A percentile compares a stretch with the other conserved stretches of the same genome.
Conservation (phyloP, 2,329 filamentous ascomycete genomes). For the Xylariaceae sp. region DNA sequence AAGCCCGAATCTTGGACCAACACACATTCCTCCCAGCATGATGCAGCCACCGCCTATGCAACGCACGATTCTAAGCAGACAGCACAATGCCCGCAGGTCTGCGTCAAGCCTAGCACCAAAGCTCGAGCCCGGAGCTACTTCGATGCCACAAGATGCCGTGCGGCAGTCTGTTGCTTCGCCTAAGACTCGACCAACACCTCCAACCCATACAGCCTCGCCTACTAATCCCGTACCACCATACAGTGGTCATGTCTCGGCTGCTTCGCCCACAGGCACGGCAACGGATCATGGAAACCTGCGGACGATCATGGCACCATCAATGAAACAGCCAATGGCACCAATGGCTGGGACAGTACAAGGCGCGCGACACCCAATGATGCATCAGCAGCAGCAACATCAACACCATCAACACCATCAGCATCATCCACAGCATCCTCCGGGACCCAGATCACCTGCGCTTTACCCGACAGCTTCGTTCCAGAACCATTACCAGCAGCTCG, state of each 20-base stretch:
- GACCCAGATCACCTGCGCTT: constrained; percentile 46
- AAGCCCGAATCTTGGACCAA: constrained; percentile 73
- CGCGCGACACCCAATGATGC: constrained; percentile 34
- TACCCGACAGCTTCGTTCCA: constrained; percentile 82
- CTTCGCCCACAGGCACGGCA: constrained; percentile 41
- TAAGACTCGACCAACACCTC: constrained; percentile 75
- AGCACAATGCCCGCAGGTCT: constrained; percentile 65
- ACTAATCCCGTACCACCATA: constrained; percentile 45
- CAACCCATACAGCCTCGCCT: constrained; percentile 66
- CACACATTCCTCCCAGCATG: constrained; percentile 62
- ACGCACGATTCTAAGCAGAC: constrained; percentile 75
- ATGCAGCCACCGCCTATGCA: constrained; percentile 75
- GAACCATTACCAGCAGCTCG: constrained; percentile 91
- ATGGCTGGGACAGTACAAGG: constrained; percentile 34
- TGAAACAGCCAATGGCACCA: constrained; percentile 37
- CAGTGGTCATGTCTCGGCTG: constrained; percentile 33
- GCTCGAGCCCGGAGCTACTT: constrained; percentile 51
- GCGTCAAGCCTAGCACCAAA: constrained; percentile 74
- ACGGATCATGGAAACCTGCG: constrained; percentile 48
- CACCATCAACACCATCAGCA: constrained; percentile 20
- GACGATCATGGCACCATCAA: constrained; percentile 33
- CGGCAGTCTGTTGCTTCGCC: constrained; percentile 60
- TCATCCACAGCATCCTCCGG: constrained; percentile 25
- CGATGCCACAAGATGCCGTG: constrained; percentile 42
- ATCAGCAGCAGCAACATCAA: constrained; percentile 30